Conservation (phyloP, 2,329 filamentous ascomycete genomes). For the Aspergillus pseudoterreus region DNA sequence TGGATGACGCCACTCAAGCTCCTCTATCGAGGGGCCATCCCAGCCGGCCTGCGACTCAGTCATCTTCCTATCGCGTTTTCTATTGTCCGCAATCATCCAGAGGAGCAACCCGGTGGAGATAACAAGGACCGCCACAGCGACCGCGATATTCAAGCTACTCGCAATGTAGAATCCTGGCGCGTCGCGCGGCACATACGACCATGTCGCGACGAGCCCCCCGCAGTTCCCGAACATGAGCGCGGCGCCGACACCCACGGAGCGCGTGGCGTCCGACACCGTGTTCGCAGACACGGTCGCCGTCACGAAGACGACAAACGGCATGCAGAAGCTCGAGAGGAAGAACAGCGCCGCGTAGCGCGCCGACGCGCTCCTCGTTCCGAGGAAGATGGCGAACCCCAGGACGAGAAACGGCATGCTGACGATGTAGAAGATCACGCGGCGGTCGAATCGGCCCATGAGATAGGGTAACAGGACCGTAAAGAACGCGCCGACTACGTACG, state of each 20-base stretch:
- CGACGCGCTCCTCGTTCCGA: conserved; percentile 50
- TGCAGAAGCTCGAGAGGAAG: conserved; percentile 62
- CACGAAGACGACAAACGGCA: conserved; percentile 60
- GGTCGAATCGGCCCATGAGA: conserved; percentile 59
- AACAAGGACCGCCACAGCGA: conserved; percentile 55
- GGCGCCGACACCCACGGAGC: conserved; percentile 62
- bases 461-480: conserved; percentile 62
- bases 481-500: conserved; percentile 65
- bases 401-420: conserved; percentile 61
- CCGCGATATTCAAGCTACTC: conserved; percentile 67
- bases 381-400: conserved; percentile 67
- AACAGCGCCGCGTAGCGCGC: conserved; percentile 69
- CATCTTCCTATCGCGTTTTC: conserved; percentile 51
- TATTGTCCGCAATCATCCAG: conserved; percentile 65
- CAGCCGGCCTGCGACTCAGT: conserved; percentile 54
- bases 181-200: conserved; percentile 62
- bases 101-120: conserved; percentile 47
- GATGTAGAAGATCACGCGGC: conserved; percentile 59
- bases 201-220: conserved; percentile 65
- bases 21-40: conserved; percentile 51
- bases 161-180: conserved; percentile 65
- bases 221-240: conserved; percentile 71
- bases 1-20: conserved; percentile 65
- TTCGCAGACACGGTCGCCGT: conserved; percentile 68
- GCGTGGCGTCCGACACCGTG: conserved; percentile 67